These are phyloP conservation scores for Fusarium oligoseptatum DNA, from an alignment of 2,329 filamentous ascomycete species.

Conservation along the genomic window DNA sequence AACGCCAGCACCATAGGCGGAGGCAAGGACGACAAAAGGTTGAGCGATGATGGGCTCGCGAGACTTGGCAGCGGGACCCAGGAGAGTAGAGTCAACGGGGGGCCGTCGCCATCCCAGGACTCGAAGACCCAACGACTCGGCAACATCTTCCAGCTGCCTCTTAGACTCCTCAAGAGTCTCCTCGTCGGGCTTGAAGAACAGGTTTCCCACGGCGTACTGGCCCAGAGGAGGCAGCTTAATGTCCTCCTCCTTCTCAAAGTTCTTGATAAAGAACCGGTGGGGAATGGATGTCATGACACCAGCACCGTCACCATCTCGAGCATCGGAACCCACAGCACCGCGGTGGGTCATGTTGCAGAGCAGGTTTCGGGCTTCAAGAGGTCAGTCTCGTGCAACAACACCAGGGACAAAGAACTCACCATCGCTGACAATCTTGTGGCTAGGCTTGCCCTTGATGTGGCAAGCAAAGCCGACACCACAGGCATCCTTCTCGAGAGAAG, in stretches of 20 bases:
- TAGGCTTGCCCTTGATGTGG: constrained; percentile 96
- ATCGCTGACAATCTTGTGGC: constrained; percentile 99
- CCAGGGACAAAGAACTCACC: constrained; percentile 68
- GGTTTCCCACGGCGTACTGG: constrained; percentile 96
- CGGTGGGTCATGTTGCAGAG: constrained; percentile 99
- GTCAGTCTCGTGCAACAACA: background rate
- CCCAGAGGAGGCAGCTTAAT: constrained; percentile 88
- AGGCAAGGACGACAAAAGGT: constrained; percentile 91
- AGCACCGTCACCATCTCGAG: constrained; percentile 96
- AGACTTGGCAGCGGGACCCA: constrained; percentile 92
- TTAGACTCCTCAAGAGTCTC: constrained; percentile 92
- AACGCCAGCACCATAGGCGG: constrained; percentile 85
- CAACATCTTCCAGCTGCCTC: constrained; percentile 93
- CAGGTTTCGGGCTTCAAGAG: constrained; percentile 80
- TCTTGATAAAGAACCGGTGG: constrained; percentile 98
- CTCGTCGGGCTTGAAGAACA: constrained; percentile 98
- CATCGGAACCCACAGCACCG: constrained; percentile 97
- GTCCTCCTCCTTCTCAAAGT: constrained; percentile 92
- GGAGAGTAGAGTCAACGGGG: constrained; percentile 90
- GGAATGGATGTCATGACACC: constrained; percentile 99
- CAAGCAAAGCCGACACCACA: constrained; percentile 99
- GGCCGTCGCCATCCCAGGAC: constrained; percentile 97
- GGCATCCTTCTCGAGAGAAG: constrained; percentile 96
- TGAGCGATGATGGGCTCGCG: constrained; percentile 96
- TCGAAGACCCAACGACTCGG: constrained; percentile 86